These are phyloP conservation scores for Dothistroma septosporum DNA, from an alignment of 2,329 filamentous ascomycete genomes.

Conservation along the genomic window DNA sequence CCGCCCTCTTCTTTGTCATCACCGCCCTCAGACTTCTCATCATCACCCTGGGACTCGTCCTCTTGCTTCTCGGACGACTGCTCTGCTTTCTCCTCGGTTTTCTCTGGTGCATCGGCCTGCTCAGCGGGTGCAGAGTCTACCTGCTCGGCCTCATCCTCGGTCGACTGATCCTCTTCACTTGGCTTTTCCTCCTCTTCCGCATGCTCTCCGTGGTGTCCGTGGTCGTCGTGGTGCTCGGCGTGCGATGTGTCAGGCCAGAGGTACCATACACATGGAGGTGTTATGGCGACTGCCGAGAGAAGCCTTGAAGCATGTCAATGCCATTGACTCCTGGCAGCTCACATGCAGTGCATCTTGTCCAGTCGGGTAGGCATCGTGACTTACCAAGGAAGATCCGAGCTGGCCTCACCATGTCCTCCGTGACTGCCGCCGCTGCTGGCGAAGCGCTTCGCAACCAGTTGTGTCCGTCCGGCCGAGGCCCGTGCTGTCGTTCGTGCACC, in stretches of 20 bases:
- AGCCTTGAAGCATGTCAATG: constrained; percentile 32
- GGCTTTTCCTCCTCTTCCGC: constrained; percentile 19
- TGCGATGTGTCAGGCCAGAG: constrained; percentile 36
- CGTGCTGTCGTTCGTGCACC: constrained; percentile 18
- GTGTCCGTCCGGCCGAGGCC: constrained; percentile 21
- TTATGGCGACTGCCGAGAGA: constrained; percentile 36
- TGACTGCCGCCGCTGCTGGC: constrained; percentile 28
- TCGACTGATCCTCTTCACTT: constrained; percentile 22
- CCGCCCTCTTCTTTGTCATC: constrained; percentile 23
- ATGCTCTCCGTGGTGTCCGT: constrained; percentile 31
- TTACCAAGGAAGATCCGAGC: constrained; percentile 30
- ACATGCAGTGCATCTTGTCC: background rate
- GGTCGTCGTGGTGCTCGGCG: constrained; percentile 35
- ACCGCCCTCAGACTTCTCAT: constrained; percentile 8
- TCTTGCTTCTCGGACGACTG: constrained; percentile 18
- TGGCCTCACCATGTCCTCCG: constrained; percentile 19
- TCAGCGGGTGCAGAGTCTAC: constrained; percentile 17
- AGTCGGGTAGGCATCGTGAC: constrained; percentile 1
- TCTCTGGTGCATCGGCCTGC: constrained; percentile 16
- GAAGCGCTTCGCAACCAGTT: constrained; percentile 27
- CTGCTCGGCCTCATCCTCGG: constrained; percentile 15
- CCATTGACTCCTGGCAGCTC: background rate
- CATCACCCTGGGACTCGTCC: constrained; percentile 18
- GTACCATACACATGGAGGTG: constrained; percentile 34
- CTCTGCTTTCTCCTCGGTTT: constrained; percentile 20